Conservation (phyloP, 495 filamentous ascomycete species). For the Trichoderma asperelloides region DNA sequence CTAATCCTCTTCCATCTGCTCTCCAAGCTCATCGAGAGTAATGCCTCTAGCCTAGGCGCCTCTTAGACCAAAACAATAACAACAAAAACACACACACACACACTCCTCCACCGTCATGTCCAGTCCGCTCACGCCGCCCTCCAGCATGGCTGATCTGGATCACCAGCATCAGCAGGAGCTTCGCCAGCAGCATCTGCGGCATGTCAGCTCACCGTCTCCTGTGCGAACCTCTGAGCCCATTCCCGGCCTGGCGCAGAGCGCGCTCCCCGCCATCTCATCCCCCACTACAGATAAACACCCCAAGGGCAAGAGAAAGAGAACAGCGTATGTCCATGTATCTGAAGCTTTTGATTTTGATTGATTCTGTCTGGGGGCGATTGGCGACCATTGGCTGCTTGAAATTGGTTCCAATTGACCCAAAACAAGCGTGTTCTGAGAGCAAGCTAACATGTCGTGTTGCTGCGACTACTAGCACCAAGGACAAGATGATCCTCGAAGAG, state of each 20-base stretch:
- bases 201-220: slow-evolving; percentile 3
- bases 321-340: slow-evolving; percentile 32
- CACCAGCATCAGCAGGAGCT: neutral
- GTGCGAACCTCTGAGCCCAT: neutral
- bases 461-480: slow-evolving; percentile 55
- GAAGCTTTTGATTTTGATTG: neutral
- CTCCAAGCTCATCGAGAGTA: neutral
- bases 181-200: neutral
- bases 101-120: neutral
- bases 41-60: slow-evolving; percentile 3
- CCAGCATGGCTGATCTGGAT: neutral
- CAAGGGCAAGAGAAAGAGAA: slow-evolving; percentile 46
- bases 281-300: slow-evolving; percentile 28
- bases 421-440: neutral
- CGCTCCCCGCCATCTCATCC: slow-evolving; percentile 3
- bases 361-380: slow-evolving; percentile 11
- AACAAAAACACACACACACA: neutral
- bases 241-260: neutral
- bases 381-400: slow-evolving; percentile 8
- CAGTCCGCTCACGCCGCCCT: neutral
- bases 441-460: slow-evolving; percentile 14
- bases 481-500: slow-evolving; percentile 82
- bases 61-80: neutral
- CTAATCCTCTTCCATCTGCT: neutral
- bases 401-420: slow-evolving; percentile 12